A percentile compares a stretch with the other conserved stretches of the same genome.
phyloP scores from a whole-genome alignment of 306 rosid species.

The Astragalus glycyphyllos region DNA sequence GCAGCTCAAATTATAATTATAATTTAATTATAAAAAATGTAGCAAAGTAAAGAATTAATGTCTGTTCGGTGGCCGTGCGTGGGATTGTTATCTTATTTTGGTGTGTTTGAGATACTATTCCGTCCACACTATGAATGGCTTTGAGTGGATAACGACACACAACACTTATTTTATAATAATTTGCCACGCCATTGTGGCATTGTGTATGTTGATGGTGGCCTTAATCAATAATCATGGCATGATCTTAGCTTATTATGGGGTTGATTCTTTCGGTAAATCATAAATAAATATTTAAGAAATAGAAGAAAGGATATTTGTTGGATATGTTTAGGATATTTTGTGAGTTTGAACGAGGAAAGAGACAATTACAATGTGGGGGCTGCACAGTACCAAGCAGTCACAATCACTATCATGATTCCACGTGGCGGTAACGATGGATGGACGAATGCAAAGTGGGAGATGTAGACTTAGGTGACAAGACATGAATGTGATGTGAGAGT shows the following conservation, averaged over 20 bases:
- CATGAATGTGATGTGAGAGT: slow-evolving; percentile 32
- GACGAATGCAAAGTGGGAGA: slow-evolving; percentile 17
- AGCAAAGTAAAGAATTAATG: too few relatives aligned
- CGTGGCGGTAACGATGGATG: slow-evolving; percentile 51
- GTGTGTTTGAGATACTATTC: neutral
- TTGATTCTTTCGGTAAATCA: neutral
- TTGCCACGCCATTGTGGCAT: slow-evolving; percentile 9
- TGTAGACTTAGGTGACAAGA: slow-evolving; percentile 41
- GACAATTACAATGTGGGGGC: slow-evolving; percentile 19
- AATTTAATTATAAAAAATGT: too few relatives aligned
- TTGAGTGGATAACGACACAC: neutral
- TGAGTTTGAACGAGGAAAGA: neutral
- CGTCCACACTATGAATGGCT: slow-evolving; percentile 14
- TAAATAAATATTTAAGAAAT: neutral
- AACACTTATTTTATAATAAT: slow-evolving; percentile 2
- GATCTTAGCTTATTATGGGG: neutral
- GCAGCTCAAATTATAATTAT: too few relatives aligned
- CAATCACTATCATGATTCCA: slow-evolving; percentile 53
- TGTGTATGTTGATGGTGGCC: slow-evolving; percentile 10
- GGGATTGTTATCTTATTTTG: neutral
- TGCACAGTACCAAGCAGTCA: slow-evolving; percentile 36
- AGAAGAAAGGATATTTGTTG: neutral
- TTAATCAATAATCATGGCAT: neutral
- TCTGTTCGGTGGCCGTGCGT: neutral
- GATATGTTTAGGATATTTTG: neutral